Percentiles rank a stretch among this genome's conserved stretches.
phyloP scores from a whole-genome alignment of 1,139 yeast species.

The Pichia sp. region DNA sequence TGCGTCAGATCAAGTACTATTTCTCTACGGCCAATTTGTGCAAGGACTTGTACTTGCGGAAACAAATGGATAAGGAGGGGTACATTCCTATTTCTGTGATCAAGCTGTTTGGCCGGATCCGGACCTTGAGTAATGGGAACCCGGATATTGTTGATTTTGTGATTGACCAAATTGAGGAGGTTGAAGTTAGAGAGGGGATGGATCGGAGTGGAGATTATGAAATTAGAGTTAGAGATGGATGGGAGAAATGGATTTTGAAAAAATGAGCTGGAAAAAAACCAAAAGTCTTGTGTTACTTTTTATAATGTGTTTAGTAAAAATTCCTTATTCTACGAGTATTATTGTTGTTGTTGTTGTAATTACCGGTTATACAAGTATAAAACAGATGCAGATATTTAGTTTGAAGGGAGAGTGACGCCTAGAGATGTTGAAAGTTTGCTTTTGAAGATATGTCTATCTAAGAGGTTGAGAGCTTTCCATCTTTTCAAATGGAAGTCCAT shows the following conservation, averaged over 20 bases:
- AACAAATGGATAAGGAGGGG: conserved; percentile 74
- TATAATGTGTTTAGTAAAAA: too few species aligned
- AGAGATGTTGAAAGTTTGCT: too few species aligned
- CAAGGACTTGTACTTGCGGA: conserved; percentile 73
- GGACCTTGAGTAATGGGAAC: conserved; percentile 49
- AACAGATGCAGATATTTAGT: too few species aligned
- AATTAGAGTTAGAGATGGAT: conserved; percentile 42
- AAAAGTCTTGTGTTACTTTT: too few species aligned
- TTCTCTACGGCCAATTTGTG: conserved; percentile 83
- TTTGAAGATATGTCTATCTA: conserved; percentile 25
- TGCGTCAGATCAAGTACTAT: conserved; percentile 77
- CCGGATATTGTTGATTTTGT: conserved; percentile 36
- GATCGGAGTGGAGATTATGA: conserved; percentile 23
- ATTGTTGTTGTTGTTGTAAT: too few species aligned
- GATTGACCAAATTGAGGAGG: conserved; percentile 34
- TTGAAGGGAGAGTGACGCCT: too few species aligned
- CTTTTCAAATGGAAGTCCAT: conserved; percentile 24
- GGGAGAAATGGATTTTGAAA: conserved; percentile 45
- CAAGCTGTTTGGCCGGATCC: conserved; percentile 70
- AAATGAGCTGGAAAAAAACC: too few species aligned
- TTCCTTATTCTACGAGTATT: too few species aligned
- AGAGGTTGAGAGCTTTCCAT: conserved; percentile 22
- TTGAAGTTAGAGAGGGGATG: conserved; percentile 30
- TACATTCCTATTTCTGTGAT: conserved; percentile 62
- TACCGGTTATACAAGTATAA: too few species aligned